Conservation (phyloP, 192 early-diverging fungal genomes). For the Backusella australiensis region DNA sequence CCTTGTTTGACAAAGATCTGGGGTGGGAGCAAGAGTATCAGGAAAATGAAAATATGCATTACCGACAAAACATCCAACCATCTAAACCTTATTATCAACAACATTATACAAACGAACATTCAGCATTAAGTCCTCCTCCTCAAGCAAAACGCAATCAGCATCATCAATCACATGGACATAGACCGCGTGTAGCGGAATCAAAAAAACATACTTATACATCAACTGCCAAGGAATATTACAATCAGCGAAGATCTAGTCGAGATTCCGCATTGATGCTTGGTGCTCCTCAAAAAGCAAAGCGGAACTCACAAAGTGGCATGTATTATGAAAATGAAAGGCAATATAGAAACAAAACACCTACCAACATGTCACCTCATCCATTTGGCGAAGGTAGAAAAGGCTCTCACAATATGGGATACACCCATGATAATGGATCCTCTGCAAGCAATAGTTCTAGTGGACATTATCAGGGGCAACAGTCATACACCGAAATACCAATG, state of each 20-base stretch:
- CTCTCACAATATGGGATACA: background rate
- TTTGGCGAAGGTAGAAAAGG: background rate
- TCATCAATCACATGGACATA: background rate
- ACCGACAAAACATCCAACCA: background rate
- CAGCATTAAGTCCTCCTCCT: background rate
- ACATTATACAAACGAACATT: background rate
- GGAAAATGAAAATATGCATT: background rate
- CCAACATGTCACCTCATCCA: constrained; percentile 4
- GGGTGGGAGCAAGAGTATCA: background rate
- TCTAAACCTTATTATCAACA: background rate
- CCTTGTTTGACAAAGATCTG: background rate
- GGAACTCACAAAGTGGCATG: background rate
- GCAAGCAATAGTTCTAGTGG: background rate
- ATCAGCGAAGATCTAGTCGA: background rate
- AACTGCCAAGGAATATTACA: background rate
- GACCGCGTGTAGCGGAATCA: constrained; percentile 1
- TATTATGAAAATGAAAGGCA: background rate
- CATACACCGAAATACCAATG: background rate
- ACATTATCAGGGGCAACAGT: background rate
- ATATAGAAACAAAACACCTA: background rate
- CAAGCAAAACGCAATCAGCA: background rate
- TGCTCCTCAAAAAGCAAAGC: background rate
- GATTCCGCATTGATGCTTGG: background rate
- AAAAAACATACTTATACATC: background rate
- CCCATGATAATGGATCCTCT: background rate